Conservation (phyloP, 1,284 basidiomycete species). For the Trametes hirsuta region DNA sequence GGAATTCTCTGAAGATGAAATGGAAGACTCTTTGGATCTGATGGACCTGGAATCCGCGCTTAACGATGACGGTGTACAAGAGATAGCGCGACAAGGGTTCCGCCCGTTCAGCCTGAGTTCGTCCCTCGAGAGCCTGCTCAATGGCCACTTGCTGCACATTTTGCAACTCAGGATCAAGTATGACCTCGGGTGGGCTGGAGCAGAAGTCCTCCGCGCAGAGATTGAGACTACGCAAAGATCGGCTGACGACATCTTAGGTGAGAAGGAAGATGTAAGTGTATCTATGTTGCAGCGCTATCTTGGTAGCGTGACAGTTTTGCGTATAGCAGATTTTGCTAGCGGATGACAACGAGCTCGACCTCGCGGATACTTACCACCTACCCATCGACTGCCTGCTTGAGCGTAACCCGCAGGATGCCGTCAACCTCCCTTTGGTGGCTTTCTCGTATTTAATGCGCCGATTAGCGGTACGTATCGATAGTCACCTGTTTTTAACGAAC, state of each 20-base stretch:
- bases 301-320: background rate
- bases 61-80: background rate
- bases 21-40: conserved; percentile 10
- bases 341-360: conserved; percentile 48
- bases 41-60: conserved; percentile 8
- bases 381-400: conserved; percentile 55
- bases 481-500: background rate
- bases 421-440: conserved; percentile 60
- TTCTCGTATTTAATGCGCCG: conserved; percentile 65
- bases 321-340: conserved; percentile 41
- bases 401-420: conserved; percentile 34
- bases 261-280: conserved; percentile 37
- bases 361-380: conserved; percentile 45
- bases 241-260: conserved; percentile 41
- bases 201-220: conserved; percentile 53
- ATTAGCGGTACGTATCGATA: conserved; percentile 46
- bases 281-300: background rate
- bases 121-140: conserved; percentile 59
- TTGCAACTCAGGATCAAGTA: conserved; percentile 53
- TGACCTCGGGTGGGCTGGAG: conserved; percentile 64
- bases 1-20: conserved; percentile 14
- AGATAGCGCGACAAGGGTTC: conserved; percentile 36
- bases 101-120: conserved; percentile 60
- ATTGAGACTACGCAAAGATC: conserved; percentile 50
- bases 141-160: conserved; percentile 54